Evolutionary conservation across 148 eudicot species (phyloP).

Genomic region (Vaccinium darrowii): DNA sequence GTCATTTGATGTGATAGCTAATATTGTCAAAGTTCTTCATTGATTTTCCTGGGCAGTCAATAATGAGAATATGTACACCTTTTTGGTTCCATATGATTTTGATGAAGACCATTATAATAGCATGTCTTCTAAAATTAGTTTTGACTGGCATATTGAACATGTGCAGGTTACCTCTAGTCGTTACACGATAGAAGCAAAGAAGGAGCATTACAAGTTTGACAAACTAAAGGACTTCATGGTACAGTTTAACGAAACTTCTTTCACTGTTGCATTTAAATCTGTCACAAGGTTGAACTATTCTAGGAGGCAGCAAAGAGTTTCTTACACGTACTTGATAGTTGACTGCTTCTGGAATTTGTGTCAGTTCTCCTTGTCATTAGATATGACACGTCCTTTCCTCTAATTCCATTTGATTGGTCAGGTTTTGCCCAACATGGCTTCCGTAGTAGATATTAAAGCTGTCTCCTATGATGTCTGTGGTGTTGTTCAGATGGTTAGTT

Average conservation of each 20-base stretch:
- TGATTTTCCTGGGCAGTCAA: background rate
- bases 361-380: background rate
- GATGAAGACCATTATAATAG: background rate
- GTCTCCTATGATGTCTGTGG: slow-evolving; percentile 94
- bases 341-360: background rate
- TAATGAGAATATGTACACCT: background rate
- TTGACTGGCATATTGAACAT: background rate
- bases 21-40: background rate
- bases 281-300: background rate
- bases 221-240: slow-evolving; percentile 70
- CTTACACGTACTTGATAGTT: background rate
- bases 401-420: slow-evolving; percentile 22
- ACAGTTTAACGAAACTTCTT: slow-evolving; percentile 19
- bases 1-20: background rate
- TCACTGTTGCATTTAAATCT: background rate
- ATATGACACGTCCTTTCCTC: background rate
- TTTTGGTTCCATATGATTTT: background rate
- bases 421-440: slow-evolving; percentile 99
- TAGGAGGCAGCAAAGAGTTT: slow-evolving; percentile 3
- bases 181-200: slow-evolving; percentile 82
- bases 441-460: slow-evolving; percentile 80
- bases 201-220: slow-evolving; percentile 90
- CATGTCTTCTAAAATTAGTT: background rate
- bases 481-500: slow-evolving; percentile 58
- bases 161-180: slow-evolving; percentile 80